A percentile compares a stretch with the other conserved stretches of the same genome.
Evolutionary conservation across 78 protist species (phyloP).

Genomic region (Diacronema lutheri): DNA sequence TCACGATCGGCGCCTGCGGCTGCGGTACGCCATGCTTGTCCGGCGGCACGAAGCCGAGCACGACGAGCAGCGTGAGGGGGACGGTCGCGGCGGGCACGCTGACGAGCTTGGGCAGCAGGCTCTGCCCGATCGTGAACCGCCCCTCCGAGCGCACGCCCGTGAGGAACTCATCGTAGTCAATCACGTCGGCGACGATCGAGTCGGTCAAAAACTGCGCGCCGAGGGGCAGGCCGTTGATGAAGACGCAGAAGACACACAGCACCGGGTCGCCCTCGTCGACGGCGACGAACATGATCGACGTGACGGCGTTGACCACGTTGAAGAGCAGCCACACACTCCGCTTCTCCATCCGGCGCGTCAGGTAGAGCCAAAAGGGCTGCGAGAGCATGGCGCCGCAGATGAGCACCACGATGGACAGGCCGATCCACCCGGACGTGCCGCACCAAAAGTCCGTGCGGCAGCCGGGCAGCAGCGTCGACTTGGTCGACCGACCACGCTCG

Average conservation of each 20-base stretch:
- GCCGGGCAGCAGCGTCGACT: too few relatives aligned
- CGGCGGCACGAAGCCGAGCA: neutral
- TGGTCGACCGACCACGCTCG: too few relatives aligned
- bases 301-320: constrained; percentile 4
- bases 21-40: neutral
- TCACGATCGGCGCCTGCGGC: neutral
- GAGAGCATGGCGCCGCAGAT: neutral
- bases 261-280: neutral
- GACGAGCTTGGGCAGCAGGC: constrained; percentile 13
- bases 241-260: neutral
- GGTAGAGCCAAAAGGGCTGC: neutral
- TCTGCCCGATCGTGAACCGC: neutral
- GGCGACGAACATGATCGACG: neutral
- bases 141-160: constrained; percentile 23
- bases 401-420: neutral
- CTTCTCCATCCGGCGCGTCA: neutral
- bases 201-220: constrained; percentile 18
- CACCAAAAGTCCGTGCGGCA: too few relatives aligned
- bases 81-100: constrained; percentile 3
- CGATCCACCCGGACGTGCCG: neutral
- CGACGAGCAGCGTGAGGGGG: neutral
- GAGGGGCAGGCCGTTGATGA: constrained; percentile 15
- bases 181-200: constrained; percentile 5
- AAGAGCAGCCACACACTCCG: neutral
- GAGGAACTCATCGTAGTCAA: constrained; percentile 23